Base-by-base conservation (phyloP, 208 protist genomes). In the Sergeia podlipaevii region DNA sequence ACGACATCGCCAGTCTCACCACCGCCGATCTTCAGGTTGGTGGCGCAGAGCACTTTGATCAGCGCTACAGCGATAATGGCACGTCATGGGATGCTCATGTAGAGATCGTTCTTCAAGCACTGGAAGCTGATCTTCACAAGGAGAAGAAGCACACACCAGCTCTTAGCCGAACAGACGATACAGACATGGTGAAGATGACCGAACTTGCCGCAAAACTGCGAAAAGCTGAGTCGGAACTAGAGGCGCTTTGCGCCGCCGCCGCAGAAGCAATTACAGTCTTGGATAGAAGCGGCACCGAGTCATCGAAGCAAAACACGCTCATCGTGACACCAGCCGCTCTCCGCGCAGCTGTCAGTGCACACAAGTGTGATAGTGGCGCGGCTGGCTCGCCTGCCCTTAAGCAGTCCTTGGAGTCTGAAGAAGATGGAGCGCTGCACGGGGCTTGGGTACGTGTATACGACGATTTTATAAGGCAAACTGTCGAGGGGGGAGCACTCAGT, bases 1-100 rank as follows among this genome's bases (percentile, higher is more conserved):
- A 88, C 43, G 74, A 84, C 34, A 63, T 83, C 33, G 70, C 70
- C 0, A 66, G 75, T 41, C 41, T 81, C 4, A 62, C 71, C 2
- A 57, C 76, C 49, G 34, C 74, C 1, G 44, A 65, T 0, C 60
- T 77, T 50, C 70, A 80, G 47, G 62, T 81, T 3, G 45, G 57
- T 20, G 42, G 39, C 13, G 46, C 53, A 3, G 54, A 47, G 4
- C 34, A 45, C 7, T 64, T 66, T 42, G 70, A 44, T 28, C 10
- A 13, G n/a, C 57, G 11, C 17, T 42, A 15, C n/a, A 42, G 49
- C 23, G 23, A 36, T 29, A 38, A 26, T 10, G 24, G 42, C n/a
- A 37, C 61, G 10, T 53, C 49, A 29, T 77, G 74, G 74, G 68
- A 77, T 13, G 47, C 39, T 15, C 64, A 72, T 33, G 54, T 53